Evolutionary conservation across 371 early-diverging fungal species (phyloP).

Genomic region (Rhizopus sp.): DNA sequence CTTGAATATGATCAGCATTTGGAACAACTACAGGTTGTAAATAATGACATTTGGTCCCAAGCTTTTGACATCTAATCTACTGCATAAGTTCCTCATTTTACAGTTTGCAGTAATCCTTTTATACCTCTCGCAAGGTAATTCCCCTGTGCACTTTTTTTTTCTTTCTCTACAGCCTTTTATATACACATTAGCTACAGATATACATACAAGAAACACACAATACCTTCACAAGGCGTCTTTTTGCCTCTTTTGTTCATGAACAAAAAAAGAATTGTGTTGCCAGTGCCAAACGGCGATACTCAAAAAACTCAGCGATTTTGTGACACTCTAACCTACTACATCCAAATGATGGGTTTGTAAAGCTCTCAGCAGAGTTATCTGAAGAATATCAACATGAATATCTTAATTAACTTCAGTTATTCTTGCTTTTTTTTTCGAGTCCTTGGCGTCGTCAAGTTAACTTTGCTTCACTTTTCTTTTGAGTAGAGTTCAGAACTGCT

Average conservation of each 20-base stretch:
- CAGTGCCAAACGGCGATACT: no score
- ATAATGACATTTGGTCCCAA: conserved; percentile 28
- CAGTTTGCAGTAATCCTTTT: background rate
- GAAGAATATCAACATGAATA: no score
- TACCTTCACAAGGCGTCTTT: conserved; percentile 1
- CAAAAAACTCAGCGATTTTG: no score
- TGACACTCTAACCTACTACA: no score
- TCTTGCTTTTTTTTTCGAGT: no score
- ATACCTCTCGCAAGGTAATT: conserved; percentile 48
- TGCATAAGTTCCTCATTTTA: background rate
- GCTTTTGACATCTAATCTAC: conserved; percentile 22
- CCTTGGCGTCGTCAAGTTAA: no score
- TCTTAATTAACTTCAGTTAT: no score
- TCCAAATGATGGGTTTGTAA: no score
- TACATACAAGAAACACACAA: background rate
- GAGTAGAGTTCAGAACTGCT: no score
- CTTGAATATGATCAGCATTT: conserved; percentile 4
- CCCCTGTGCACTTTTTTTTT: conserved; percentile 46
- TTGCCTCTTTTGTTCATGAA: background rate
- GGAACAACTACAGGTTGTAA: conserved; percentile 14
- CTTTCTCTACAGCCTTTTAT: conserved; percentile 47
- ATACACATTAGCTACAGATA: background rate
- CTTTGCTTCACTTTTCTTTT: no score
- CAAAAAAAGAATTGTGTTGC: no score
- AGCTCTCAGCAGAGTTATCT: no score